Evolutionary conservation across 2,329 filamentous ascomycete species (phyloP).

Genomic region (Xylariomycetidae sp.): DNA sequence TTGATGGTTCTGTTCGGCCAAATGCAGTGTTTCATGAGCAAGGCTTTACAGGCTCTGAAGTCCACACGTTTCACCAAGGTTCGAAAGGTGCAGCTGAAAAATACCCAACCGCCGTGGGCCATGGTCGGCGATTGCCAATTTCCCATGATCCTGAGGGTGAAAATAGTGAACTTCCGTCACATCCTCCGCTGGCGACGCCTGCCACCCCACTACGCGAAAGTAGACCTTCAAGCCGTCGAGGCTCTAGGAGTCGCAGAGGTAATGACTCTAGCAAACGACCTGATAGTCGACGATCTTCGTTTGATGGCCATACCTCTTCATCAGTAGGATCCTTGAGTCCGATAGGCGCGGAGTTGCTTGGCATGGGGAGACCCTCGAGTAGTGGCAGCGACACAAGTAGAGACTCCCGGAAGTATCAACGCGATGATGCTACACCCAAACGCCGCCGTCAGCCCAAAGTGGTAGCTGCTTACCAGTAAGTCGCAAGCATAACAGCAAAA

Average conservation of each 20-base stretch:
- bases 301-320: constrained; percentile 9
- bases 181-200: constrained; percentile 4
- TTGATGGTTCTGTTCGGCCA: too few relatives aligned
- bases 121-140: neutral
- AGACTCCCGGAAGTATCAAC: constrained; percentile 15
- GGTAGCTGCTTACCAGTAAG: constrained; percentile 24
- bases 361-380: constrained; percentile 15
- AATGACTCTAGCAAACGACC: constrained; percentile 4
- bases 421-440: constrained; percentile 11
- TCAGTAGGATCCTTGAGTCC: constrained; percentile 28
- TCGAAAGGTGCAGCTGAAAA: neutral
- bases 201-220: constrained; percentile 1
- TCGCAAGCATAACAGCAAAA: too few relatives aligned
- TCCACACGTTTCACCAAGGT: neutral
- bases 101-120: too few relatives aligned
- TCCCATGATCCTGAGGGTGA: constrained; percentile 1
- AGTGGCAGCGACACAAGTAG: constrained; percentile 17
- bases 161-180: constrained; percentile 4
- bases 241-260: constrained; percentile 10
- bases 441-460: constrained; percentile 18
- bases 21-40: too few relatives aligned
- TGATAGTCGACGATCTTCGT: constrained; percentile 17
- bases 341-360: constrained; percentile 26
- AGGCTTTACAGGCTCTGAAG: neutral
- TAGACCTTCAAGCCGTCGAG: constrained; percentile 12